phyloP scores from a whole-genome alignment of 2,329 filamentous ascomycete genomes.

The Neofusicoccum laricinum region DNA sequence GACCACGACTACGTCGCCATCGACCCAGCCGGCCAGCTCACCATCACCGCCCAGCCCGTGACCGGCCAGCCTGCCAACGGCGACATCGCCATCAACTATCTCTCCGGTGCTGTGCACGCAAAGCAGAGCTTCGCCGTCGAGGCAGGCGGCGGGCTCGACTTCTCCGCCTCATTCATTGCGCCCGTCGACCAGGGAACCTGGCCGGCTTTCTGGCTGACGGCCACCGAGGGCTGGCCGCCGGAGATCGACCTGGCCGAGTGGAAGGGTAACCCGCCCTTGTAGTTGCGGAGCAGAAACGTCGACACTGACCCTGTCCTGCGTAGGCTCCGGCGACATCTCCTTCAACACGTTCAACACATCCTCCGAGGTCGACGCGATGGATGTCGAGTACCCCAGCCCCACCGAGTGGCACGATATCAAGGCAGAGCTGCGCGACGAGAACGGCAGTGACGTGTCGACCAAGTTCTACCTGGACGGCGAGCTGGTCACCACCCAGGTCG shows the following conservation, averaged over 20 bases:
- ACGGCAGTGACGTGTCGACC: constrained; percentile 52
- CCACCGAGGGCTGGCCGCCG: constrained; percentile 55
- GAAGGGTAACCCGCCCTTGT: constrained; percentile 46
- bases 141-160: constrained; percentile 37
- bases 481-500: constrained; percentile 51
- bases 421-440: constrained; percentile 50
- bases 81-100: constrained; percentile 48
- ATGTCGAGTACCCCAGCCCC: constrained; percentile 49
- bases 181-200: constrained; percentile 47
- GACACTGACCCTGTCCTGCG: background rate
- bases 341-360: constrained; percentile 57
- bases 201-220: constrained; percentile 60
- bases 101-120: constrained; percentile 48
- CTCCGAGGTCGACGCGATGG: constrained; percentile 44
- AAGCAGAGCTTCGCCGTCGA: constrained; percentile 42
- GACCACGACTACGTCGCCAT: constrained; percentile 45
- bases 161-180: constrained; percentile 40
- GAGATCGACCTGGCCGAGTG: constrained; percentile 62
- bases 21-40: constrained; percentile 38
- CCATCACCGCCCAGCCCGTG: constrained; percentile 48
- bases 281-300: background rate
- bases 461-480: constrained; percentile 55
- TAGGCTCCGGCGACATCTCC: constrained; percentile 47
- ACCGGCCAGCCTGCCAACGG: constrained; percentile 37
- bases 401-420: constrained; percentile 50